Percentiles rank a stretch among this genome's conserved stretches.
Conservation (phyloP, 305 asterid genomes). For the Galium porrigens region DNA sequence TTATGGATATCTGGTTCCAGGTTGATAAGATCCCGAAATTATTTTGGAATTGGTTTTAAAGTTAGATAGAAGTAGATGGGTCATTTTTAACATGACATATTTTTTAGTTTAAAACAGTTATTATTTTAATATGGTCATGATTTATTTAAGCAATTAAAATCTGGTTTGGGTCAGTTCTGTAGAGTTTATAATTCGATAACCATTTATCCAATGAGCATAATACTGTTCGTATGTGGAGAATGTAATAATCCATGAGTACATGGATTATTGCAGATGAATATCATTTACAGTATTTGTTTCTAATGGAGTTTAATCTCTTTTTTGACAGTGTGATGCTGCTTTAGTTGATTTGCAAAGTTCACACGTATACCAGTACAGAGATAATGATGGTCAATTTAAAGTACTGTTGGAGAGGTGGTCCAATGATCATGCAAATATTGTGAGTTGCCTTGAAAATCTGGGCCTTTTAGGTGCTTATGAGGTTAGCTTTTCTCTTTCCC, state of each 20-base stretch:
- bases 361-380: conserved; percentile 21
- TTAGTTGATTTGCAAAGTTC: conserved; percentile 34
- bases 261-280: neutral
- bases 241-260: no score
- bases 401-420: conserved; percentile 35
- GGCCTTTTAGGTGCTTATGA: conserved; percentile 66
- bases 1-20: neutral
- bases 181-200: neutral
- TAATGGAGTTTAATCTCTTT: conserved; percentile 4
- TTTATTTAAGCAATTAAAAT: neutral
- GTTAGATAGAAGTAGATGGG: neutral
- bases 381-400: conserved; percentile 22
- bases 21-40: neutral
- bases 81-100: neutral
- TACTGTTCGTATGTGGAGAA: neutral
- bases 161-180: neutral
- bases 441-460: conserved; percentile 63
- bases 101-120: neutral
- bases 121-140: neutral
- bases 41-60: neutral
- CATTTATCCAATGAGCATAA: neutral
- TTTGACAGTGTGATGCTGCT: conserved; percentile 42
- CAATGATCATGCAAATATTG: conserved; percentile 33
- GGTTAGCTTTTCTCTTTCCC: conserved; percentile 26
- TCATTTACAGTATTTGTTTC: neutral